Evolutionary conservation across 1,284 basidiomycete species (phyloP), one percentile per base, ranked within the genome.

Genomic region (Ceratobasidium sp.): DNA sequence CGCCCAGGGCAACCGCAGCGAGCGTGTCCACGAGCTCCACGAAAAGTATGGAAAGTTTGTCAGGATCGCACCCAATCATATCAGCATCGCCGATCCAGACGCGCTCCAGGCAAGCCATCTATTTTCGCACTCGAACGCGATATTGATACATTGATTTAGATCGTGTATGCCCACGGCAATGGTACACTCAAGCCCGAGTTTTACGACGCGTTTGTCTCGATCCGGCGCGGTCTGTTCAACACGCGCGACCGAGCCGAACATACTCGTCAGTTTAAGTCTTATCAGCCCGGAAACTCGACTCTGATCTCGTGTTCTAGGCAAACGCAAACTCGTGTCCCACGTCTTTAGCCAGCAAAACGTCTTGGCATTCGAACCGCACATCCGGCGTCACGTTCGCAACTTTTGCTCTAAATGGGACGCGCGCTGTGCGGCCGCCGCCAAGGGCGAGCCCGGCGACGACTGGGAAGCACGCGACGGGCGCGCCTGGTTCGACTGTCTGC

Each of bases 301-400:
- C 40, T 63, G 53, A 33, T 33, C 30, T 33, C 30, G 30, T 33
- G 30, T 33, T 33, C 30, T 67, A 71, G 88, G 94, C 71, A 95
- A 95, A 81, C 88, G 94, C 80, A 95, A 94, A 81, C 92, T 95
- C 74, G 87, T 96, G 48, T 90, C 92, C 1, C 88, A 94, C 80
- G 91, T 94, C 74, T 96, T 95, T 81, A 88, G 92, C 8, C 90
- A 90, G 79, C 92, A 94, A 82, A 91, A 86, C 75, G 84, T 95
- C 18, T 80, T 91, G 74, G 91, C 92, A 77, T 82, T 83, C 72
- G 80, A 82, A 72, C 78, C 79, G 0, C 82, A 81, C 76, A 81
- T 94, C 91, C 76, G 92, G 80, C 90, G 91, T 0, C 86, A 92
- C 75, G 86, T 92, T 72, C 83, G 87, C 21, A 77, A 83, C 9